These are phyloP conservation scores for Pyricularia pennisetigena DNA, from an alignment of 2,329 filamentous ascomycete genomes.

Conservation along the genomic window DNA sequence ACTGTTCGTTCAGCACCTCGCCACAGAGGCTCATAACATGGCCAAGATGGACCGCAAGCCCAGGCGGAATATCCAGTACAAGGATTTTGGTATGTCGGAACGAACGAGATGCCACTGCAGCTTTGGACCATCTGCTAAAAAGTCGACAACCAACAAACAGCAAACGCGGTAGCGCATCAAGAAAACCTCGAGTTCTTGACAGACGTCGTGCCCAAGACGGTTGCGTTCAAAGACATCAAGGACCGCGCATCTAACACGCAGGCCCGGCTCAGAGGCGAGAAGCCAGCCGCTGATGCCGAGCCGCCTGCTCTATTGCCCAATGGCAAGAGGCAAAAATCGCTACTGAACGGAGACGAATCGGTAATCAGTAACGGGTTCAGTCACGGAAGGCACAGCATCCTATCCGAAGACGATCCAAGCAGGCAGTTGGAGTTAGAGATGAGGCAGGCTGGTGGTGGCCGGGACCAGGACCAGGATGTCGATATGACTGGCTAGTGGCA, in stretches of 20 bases:
- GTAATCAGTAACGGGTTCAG: conserved; percentile 14
- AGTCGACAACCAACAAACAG: conserved; percentile 29
- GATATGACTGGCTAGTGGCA: conserved; percentile 5
- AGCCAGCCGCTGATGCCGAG: conserved; percentile 18
- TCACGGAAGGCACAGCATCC: conserved; percentile 12
- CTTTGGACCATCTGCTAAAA: neutral
- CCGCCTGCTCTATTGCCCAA: conserved; percentile 12
- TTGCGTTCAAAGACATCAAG: conserved; percentile 71
- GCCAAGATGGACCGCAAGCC: conserved; percentile 89
- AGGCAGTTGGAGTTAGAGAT: conserved; percentile 47
- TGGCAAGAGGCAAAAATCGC: conserved; percentile 27
- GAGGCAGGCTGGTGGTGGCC: conserved; percentile 25
- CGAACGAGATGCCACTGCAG: no score
- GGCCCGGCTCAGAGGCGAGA: conserved; percentile 35
- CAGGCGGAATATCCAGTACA: conserved; percentile 89
- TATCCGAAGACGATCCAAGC: conserved; percentile 33
- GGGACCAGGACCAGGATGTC: conserved; percentile 1
- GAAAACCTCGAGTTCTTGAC: conserved; percentile 93
- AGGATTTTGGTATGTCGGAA: conserved; percentile 62
- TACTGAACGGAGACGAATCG: conserved; percentile 11
- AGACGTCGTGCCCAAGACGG: conserved; percentile 82
- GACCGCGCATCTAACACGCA: conserved; percentile 43
- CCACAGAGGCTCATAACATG: conserved; percentile 75
- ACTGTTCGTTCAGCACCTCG: conserved; percentile 89
- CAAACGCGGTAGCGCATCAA: conserved; percentile 74